These are phyloP conservation scores for Gossypium laxum DNA, from an alignment of 441 rosid genomes.

Conservation along the genomic window DNA sequence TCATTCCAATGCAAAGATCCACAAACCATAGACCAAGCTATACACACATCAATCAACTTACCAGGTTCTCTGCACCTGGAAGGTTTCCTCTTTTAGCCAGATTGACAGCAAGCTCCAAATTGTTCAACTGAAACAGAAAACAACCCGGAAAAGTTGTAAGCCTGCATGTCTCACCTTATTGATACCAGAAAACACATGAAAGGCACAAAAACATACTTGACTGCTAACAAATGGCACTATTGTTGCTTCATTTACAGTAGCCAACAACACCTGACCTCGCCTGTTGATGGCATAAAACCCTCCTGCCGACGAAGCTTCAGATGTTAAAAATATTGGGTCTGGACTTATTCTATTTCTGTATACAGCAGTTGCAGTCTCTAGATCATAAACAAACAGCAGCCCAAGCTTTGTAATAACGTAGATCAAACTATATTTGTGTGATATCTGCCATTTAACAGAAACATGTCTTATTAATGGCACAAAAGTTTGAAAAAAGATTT, in stretches of 20 bases:
- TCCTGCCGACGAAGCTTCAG: conserved; percentile 83
- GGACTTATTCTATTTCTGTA: conserved; percentile 97
- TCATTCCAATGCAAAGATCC: background rate
- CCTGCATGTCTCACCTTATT: conserved; percentile 4
- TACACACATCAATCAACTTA: conserved; percentile 22
- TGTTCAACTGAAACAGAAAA: conserved; percentile 50
- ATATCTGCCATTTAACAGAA: conserved; percentile 61
- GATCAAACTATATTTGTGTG: conserved; percentile 83
- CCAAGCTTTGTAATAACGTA: conserved; percentile 97
- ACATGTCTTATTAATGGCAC: conserved; percentile 14
- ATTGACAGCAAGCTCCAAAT: conserved; percentile 84
- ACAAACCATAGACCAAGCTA: background rate
- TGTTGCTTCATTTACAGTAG: conserved; percentile 90
- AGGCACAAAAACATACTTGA: conserved; percentile 47
- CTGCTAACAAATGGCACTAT: conserved; percentile 93
- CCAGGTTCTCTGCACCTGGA: conserved; percentile 87
- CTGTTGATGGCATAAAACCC: conserved; percentile 97
- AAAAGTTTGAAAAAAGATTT: background rate
- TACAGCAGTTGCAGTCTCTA: conserved; percentile 96
- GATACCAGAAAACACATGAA: background rate
- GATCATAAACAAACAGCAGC: conserved; percentile 89
- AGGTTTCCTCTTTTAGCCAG: conserved; percentile 92
- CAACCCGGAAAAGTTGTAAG: conserved; percentile 8
- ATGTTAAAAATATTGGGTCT: conserved; percentile 92
- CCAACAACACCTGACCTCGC: conserved; percentile 91